These are phyloP conservation scores for Rhizopogon rudus DNA, from an alignment of 768 basidiomycete genomes.

Conservation along the genomic window DNA sequence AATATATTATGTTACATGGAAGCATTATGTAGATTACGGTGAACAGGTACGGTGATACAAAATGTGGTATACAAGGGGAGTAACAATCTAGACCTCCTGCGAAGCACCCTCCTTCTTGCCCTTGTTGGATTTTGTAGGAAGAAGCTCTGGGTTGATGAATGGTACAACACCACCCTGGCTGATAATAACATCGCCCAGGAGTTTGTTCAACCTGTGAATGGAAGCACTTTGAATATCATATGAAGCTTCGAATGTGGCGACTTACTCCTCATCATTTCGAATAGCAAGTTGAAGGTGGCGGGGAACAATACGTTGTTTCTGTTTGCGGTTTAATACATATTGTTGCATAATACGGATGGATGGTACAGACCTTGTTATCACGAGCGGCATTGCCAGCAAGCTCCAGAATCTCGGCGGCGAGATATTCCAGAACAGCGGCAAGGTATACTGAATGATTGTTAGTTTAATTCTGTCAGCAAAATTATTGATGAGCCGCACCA, in stretches of 20 bases:
- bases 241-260: slow-evolving; percentile 4
- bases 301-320: slow-evolving; percentile 77
- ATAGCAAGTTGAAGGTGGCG: slow-evolving; percentile 74
- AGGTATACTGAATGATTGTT: slow-evolving; percentile 55
- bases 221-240: background rate
- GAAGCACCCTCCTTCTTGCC: slow-evolving; percentile 47
- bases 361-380: slow-evolving; percentile 51
- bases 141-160: slow-evolving; percentile 48
- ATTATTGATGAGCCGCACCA: slow-evolving; percentile 31
- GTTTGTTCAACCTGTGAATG: slow-evolving; percentile 44
- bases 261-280: slow-evolving; percentile 70
- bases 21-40: slow-evolving; percentile 27
- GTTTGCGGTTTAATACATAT: background rate
- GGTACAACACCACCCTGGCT: slow-evolving; percentile 76
- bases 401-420: slow-evolving; percentile 83
- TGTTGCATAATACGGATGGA: background rate
- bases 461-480: background rate
- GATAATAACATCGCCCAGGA: slow-evolving; percentile 62
- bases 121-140: slow-evolving; percentile 41
- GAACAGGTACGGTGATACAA: slow-evolving; percentile 21
- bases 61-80: slow-evolving; percentile 6
- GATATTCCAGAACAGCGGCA: slow-evolving; percentile 82
- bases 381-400: slow-evolving; percentile 76
- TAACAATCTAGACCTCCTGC: slow-evolving; percentile 38
- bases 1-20: slow-evolving; percentile 13